Evolutionary conservation across 2,329 filamentous ascomycete genomes (phyloP).

Genomic region (Trichoderma atroviride): DNA sequence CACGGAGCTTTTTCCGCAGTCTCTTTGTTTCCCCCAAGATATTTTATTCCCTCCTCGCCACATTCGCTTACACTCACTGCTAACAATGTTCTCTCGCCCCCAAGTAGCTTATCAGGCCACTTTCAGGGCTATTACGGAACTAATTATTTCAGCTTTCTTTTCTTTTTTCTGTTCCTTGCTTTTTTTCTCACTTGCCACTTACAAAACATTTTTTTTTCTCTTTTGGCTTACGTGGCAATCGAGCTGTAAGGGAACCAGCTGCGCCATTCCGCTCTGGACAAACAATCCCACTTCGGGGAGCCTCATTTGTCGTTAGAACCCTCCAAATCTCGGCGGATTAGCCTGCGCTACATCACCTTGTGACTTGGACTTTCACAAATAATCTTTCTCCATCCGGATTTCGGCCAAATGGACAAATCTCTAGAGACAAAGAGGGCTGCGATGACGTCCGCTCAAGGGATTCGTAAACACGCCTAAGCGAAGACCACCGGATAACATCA

Average conservation of each 20-base stretch:
- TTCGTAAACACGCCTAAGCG: background rate
- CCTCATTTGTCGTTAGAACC: background rate
- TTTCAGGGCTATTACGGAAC: background rate
- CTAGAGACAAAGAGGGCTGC: background rate
- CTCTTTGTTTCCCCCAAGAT: background rate
- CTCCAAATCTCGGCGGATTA: background rate
- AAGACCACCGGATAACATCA: background rate
- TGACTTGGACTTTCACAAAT: background rate
- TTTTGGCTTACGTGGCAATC: background rate
- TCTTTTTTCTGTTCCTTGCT: background rate
- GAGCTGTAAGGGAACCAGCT: conserved; percentile 16
- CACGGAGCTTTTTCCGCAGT: background rate
- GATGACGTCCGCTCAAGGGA: background rate
- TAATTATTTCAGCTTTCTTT: background rate
- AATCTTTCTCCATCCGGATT: background rate
- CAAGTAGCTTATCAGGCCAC: background rate
- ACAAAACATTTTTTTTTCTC: background rate
- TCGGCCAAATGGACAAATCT: background rate
- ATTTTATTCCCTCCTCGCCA: background rate
- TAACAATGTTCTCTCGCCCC: background rate
- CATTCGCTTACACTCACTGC: background rate
- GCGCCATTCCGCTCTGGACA: background rate
- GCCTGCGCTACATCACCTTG: background rate
- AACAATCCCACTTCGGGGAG: background rate
- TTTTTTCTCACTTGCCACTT: background rate